Base-by-base conservation (phyloP, 2,329 filamentous ascomycete species). In the Colletotrichum viniferum region DNA sequence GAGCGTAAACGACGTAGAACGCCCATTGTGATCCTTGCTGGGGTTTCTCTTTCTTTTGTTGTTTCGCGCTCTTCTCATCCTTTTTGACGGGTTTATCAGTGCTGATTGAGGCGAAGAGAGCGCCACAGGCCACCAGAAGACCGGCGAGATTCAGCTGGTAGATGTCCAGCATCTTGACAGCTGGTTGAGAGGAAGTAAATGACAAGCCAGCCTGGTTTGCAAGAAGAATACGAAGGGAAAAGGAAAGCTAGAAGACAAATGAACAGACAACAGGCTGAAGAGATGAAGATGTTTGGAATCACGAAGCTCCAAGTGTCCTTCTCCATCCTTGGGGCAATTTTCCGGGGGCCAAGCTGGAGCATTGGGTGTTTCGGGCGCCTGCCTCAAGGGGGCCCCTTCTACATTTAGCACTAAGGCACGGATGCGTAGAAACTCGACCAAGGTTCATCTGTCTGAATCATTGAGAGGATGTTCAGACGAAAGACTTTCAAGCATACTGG, bases 1-100 rank as follows among this genome's bases (percentile, higher is more conserved):
- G 82, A 74, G 86, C 83, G 69, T 89, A 90, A 34, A 89, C 87
- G 16, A 79, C 74, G 28, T 86, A 80, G 78, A 87, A 87, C 10
- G 82, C 76, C 77, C 78, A 77, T 66, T 81, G 80, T 2, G 80
- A 81, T 13, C 62, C 77, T 12, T 73, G 73, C 18, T 55, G 26
- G 24, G n/a, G 48, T 9, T 69, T 69, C n/a, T 32, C 21, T 2
- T 43, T 69, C 38, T 67, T 38, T 48, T 67, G 61, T 58, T 58
- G 18, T 18, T 68, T 66, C 6, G 28, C 18, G 26, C 18, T 68
- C 62, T 30, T 74, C 30, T 21, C 28, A 16, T 62, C 16, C 9
- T 38, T 66, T 26, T 74, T 34, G n/a, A 43, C n/a, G 6, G 30
- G 69, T 4, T 69, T 55, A 13, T 71, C 34, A 16, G 43, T 38